Conservation (phyloP, 2,329 filamentous ascomycete species). For the Aspergillus sojae region DNA sequence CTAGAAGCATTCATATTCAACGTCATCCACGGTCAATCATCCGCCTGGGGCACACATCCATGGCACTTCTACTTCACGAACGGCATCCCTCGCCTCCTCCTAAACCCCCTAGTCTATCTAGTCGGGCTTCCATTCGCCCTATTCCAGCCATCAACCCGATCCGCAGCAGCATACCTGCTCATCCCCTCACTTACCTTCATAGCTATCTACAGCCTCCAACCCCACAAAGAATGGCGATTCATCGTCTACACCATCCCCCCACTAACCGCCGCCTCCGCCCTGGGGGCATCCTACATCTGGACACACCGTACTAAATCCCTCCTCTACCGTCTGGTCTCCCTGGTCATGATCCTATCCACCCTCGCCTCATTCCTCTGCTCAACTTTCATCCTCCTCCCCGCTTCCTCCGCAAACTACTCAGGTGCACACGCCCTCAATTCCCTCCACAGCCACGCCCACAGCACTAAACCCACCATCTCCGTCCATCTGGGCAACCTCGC, state of each 20-base stretch:
- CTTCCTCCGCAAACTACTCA: slow-evolving; percentile 91
- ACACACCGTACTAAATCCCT: slow-evolving; percentile 64
- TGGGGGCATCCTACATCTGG: slow-evolving; percentile 72
- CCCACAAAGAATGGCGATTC: slow-evolving; percentile 96
- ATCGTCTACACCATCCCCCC: slow-evolving; percentile 84
- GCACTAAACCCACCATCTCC: slow-evolving; percentile 30
- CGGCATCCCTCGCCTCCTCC: slow-evolving; percentile 76
- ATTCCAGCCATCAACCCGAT: slow-evolving; percentile 55
- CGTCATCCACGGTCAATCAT: slow-evolving; percentile 77
- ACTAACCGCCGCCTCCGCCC: slow-evolving; percentile 74
- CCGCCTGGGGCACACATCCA: slow-evolving; percentile 83
- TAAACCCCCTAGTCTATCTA: slow-evolving; percentile 71
- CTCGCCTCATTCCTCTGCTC: slow-evolving; percentile 63
- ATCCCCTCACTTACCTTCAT: slow-evolving; percentile 73
- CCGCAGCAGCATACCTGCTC: slow-evolving; percentile 56
- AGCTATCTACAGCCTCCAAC: slow-evolving; percentile 79
- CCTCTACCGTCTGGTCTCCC: slow-evolving; percentile 57
- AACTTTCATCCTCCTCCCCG: slow-evolving; percentile 70
- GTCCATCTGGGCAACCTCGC: slow-evolving; percentile 64
- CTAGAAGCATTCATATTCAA: slow-evolving; percentile 89
- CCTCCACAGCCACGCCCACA: slow-evolving; percentile 38
- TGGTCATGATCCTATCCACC: slow-evolving; percentile 62
- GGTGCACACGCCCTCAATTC: slow-evolving; percentile 74
- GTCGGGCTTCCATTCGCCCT: slow-evolving; percentile 55
- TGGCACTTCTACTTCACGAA: slow-evolving; percentile 86